Percentiles rank a stretch among this genome's conserved stretches.
phyloP scores from a whole-genome alignment of 768 basidiomycete species.

The Nidularia pulvinata region DNA sequence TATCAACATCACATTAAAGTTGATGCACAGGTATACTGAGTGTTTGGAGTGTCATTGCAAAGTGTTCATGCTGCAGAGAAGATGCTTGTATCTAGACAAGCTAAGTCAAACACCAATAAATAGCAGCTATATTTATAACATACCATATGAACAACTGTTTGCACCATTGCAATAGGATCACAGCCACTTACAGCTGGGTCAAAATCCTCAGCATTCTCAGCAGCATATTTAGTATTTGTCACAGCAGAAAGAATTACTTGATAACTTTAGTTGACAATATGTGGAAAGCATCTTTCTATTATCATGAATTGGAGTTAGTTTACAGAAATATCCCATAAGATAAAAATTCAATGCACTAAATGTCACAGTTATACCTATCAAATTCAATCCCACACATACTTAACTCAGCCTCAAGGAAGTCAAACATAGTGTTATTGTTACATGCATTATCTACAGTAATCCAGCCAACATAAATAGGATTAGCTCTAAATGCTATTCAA shows the following conservation, averaged over 20 bases:
- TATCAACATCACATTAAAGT: constrained; percentile 22
- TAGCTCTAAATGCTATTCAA: not conserved
- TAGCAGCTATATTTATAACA: not conserved
- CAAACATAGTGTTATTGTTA: not conserved
- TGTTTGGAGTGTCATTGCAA: not conserved
- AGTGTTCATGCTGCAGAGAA: not conserved
- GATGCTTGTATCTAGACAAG: not conserved
- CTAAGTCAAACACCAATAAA: not conserved
- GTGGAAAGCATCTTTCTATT: not conserved
- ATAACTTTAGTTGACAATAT: not conserved
- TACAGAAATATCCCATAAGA: no score
- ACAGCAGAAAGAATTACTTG: not conserved
- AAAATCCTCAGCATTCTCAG: not conserved
- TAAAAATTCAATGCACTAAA: no score
- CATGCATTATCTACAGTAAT: not conserved
- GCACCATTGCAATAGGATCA: not conserved
- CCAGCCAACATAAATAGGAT: not conserved
- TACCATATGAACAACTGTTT: not conserved
- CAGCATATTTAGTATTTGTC: not conserved
- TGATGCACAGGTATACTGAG: constrained; percentile 4
- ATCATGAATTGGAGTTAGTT: no score
- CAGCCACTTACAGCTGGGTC: not conserved
- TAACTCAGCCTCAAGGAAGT: no score
- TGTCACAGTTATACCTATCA: no score
- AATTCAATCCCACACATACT: no score